Percentiles rank a stretch among this genome's conserved stretches.
Conservation (phyloP, 2,329 filamentous ascomycete genomes). For the Aphanocladium album region DNA sequence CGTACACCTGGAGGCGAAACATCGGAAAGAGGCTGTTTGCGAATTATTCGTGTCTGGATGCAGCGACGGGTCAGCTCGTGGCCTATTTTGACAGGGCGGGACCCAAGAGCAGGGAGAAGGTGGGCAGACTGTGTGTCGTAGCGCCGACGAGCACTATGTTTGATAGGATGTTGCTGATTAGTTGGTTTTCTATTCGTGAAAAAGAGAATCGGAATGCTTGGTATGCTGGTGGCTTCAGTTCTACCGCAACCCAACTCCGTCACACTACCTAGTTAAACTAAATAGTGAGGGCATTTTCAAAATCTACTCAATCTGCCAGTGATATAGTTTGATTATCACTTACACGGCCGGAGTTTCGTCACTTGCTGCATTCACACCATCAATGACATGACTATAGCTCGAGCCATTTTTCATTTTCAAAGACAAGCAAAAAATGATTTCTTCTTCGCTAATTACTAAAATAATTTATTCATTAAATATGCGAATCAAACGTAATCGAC, state of each 20-base stretch:
- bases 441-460: neutral
- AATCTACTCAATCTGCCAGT: too few species aligned
- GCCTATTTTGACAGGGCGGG: neutral
- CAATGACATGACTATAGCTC: too few species aligned
- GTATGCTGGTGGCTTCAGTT: neutral
- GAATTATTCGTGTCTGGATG: neutral
- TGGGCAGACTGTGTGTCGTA: neutral
- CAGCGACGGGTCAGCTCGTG: neutral
- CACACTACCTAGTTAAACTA: neutral
- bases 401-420: too few species aligned
- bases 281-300: neutral
- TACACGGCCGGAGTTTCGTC: too few species aligned
- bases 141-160: neutral
- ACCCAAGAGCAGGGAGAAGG: neutral
- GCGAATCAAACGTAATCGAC: conserved; percentile 11
- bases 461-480: neutral
- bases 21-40: neutral
- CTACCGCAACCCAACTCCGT: neutral
- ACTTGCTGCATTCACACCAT: too few species aligned
- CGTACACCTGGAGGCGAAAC: neutral
- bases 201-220: neutral
- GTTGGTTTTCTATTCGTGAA: neutral
- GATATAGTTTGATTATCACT: too few species aligned
- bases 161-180: neutral
- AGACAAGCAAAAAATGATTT: too few species aligned